Percentiles rank a stretch among this genome's conserved stretches.
Conservation (phyloP, 805 yeast species). For the Lipomyces sp. region DNA sequence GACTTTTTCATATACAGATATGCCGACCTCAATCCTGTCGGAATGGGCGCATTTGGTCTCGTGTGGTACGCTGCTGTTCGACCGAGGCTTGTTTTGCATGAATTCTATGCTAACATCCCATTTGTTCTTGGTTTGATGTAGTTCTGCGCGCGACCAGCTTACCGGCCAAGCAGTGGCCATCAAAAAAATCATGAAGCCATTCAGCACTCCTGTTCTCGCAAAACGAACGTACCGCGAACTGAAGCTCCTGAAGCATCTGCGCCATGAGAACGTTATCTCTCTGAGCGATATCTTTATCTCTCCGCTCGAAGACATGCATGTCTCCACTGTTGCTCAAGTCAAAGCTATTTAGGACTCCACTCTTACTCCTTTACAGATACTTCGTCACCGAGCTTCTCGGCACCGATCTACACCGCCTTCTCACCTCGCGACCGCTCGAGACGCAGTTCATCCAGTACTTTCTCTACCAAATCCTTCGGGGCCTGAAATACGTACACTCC, state of each 20-base stretch:
- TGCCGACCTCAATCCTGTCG: constrained; percentile 91
- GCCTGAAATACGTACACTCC: constrained; percentile 83
- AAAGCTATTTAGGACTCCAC: not conserved
- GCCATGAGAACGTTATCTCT: constrained; percentile 91
- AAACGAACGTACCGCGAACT: constrained; percentile 95
- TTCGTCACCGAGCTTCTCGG: constrained; percentile 97
- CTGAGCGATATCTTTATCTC: constrained; percentile 90
- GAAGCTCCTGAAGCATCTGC: constrained; percentile 84
- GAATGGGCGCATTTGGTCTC: constrained; percentile 99
- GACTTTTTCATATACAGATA: constrained; percentile 47
- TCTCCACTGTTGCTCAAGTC: not conserved
- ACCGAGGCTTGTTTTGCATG: not conserved
- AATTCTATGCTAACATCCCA: not conserved
- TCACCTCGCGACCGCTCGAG: constrained; percentile 90
- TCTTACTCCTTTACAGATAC: constrained; percentile 39
- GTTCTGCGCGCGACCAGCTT: constrained; percentile 84
- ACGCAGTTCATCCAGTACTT: constrained; percentile 96
- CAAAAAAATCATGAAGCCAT: constrained; percentile 96
- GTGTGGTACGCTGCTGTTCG: constrained; percentile 53
- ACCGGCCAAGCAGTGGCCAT: constrained; percentile 94
- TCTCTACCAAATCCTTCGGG: constrained; percentile 85
- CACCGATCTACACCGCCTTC: constrained; percentile 86
- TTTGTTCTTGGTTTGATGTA: constrained; percentile 5
- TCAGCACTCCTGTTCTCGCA: constrained; percentile 88
- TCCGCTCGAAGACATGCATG: constrained; percentile 86